Evolutionary conservation across 1,284 basidiomycete genomes (phyloP), one percentile per base, ranked within the genome.

Genomic region (Puccinia triticina): DNA sequence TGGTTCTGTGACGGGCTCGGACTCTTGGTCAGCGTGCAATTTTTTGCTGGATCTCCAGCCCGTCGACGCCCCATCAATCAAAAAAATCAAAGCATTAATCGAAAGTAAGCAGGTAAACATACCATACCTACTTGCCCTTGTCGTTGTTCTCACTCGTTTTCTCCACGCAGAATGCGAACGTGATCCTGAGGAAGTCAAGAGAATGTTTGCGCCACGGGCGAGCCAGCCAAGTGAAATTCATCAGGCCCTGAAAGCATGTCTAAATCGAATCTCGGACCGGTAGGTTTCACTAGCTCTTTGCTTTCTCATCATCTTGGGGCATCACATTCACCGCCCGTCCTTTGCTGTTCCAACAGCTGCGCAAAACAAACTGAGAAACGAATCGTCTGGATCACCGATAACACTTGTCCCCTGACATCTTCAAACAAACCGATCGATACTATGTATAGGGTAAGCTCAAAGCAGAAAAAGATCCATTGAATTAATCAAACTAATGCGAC

Each of bases 81-180:
- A 77, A 40, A 64, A 77, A 61, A 23, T 77, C n/a, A 77, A 66
- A 66, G 23, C 40, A 48, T 66, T 77, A 43, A 77, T 77, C 21
- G 59, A 77, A 64, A 61, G 75, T 59, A 34, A 77, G 75, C 32
- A 37, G 37, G 37, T 37, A 76, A 34, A n/a, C 37, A 34, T 32
- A 53, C 40, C 37, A 3, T 18, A 53, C 37, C 55, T 4, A 16
- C 37, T 32, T 2, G 67, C 26, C 40, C 43, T 57, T 29, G 53
- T 37, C 26, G 29, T 66, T 48, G 14, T 48, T 26, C 43, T 75
- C 23, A 53, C 14, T 61, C 50, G 10, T 29, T 75, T 59, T 37
- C 46, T 26, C 5, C 59, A 57, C 29, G 21, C 26, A 77, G 75
- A 66, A 48, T 61, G 75, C 26, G 55, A 77, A 18, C 40, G 40